These are phyloP conservation scores for Striga asiatica DNA, from an alignment of 257 asterid species.

Conservation along the genomic window DNA sequence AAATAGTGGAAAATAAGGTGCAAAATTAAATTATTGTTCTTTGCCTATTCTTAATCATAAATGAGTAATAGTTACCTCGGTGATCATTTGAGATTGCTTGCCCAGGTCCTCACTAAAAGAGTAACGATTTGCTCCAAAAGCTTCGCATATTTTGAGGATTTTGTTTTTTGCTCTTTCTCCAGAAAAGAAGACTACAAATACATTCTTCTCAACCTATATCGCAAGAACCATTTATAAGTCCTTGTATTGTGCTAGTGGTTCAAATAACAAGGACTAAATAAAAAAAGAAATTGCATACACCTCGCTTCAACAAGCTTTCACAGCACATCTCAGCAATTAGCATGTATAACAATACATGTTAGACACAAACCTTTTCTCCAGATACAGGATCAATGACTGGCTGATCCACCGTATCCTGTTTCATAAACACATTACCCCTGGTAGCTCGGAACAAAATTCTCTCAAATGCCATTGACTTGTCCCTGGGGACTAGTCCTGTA, in stretches of 20 bases:
- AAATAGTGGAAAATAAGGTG: conserved; percentile 14
- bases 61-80: conserved; percentile 48
- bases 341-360: background rate
- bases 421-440: conserved; percentile 91
- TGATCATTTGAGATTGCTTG: conserved; percentile 70
- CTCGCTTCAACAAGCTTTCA: background rate
- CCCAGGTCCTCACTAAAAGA: conserved; percentile 61
- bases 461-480: conserved; percentile 84
- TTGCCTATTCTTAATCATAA: background rate
- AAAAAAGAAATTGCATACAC: background rate
- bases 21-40: background rate
- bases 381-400: conserved; percentile 82
- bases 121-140: conserved; percentile 98
- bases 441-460: conserved; percentile 97
- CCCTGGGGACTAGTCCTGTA: conserved; percentile 93
- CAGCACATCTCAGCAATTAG: background rate
- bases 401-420: conserved; percentile 72
- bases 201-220: conserved; percentile 86
- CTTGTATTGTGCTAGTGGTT: background rate
- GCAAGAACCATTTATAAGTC: conserved; percentile 15
- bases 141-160: conserved; percentile 93
- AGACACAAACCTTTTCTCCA: conserved; percentile 63
- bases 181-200: conserved; percentile 79
- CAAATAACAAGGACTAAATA: background rate
- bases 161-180: conserved; percentile 90